A percentile compares a stretch with the other conserved stretches of the same genome.
These are phyloP conservation scores for Leccinum longicurvipes DNA, from an alignment of 768 basidiomycete species.

Conservation along the genomic window DNA sequence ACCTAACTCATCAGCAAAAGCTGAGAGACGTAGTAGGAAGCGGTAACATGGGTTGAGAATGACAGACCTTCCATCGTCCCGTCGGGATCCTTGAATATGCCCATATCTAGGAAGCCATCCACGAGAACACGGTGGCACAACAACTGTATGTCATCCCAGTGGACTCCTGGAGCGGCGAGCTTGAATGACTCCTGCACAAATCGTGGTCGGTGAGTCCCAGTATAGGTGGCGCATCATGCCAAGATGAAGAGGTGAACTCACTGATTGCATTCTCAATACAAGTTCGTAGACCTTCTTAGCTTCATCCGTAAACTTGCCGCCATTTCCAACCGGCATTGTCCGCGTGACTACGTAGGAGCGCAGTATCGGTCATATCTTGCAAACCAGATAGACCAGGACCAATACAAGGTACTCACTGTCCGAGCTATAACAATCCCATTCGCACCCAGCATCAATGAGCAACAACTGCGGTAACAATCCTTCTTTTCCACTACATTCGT, in stretches of 20 bases:
- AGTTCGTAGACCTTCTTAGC: conserved; percentile 81
- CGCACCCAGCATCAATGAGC: conserved; percentile 93
- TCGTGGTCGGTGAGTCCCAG: background rate
- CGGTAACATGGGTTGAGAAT: background rate
- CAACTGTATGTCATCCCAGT: conserved; percentile 88
- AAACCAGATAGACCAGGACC: background rate
- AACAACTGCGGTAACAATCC: conserved; percentile 66
- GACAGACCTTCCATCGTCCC: conserved; percentile 17
- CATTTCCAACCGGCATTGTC: conserved; percentile 91
- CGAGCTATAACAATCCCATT: conserved; percentile 69
- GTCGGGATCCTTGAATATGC: conserved; percentile 77
- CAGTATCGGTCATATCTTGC: background rate
- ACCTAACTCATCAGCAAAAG: too few species aligned
- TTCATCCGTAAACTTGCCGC: conserved; percentile 82
- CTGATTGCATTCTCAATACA: conserved; percentile 88
- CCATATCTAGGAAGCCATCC: conserved; percentile 74
- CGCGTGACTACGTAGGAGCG: conserved; percentile 59
- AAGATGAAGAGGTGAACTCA: conserved; percentile 26
- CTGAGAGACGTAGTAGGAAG: background rate
- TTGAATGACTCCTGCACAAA: conserved; percentile 63
- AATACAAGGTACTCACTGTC: conserved; percentile 44
- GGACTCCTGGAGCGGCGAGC: conserved; percentile 68
- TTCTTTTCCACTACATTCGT: conserved; percentile 3
- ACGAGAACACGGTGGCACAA: conserved; percentile 82
- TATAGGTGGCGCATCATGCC: background rate